A percentile compares a stretch with the other conserved stretches of the same genome.
Evolutionary conservation across 2,329 filamentous ascomycete species (phyloP).

Genomic region (Alternaria burnsii): DNA sequence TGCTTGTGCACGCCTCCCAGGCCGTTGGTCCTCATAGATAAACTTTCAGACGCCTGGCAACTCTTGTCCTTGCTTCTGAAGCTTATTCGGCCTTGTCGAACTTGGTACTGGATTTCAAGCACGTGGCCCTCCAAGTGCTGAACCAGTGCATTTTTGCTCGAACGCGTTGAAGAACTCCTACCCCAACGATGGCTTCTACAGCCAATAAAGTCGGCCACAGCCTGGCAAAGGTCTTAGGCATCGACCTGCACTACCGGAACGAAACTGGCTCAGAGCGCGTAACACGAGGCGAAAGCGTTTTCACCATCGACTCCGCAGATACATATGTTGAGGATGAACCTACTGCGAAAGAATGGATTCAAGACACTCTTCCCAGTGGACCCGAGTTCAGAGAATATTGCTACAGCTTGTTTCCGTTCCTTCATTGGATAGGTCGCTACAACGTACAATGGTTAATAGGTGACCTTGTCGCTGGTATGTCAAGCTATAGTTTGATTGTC

Average conservation of each 20-base stretch:
- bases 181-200: conserved; percentile 37
- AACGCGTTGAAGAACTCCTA: background rate
- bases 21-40: conserved; percentile 33
- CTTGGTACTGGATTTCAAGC: conserved; percentile 15
- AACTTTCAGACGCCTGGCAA: conserved; percentile 36
- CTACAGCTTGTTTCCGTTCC: conserved; percentile 82
- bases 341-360: conserved; percentile 75
- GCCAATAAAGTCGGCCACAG: conserved; percentile 71
- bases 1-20: conserved; percentile 18
- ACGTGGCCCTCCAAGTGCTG: conserved; percentile 23
- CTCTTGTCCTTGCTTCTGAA: conserved; percentile 31
- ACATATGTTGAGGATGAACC: conserved; percentile 85
- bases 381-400: conserved; percentile 68
- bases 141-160: conserved; percentile 12
- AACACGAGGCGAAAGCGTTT: conserved; percentile 79
- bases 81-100: conserved; percentile 39
- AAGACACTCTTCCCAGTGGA: conserved; percentile 67
- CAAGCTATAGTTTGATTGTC: background rate
- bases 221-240: conserved; percentile 81
- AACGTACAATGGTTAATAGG: conserved; percentile 89
- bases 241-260: conserved; percentile 78
- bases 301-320: conserved; percentile 76
- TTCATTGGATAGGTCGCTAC: conserved; percentile 88
- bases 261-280: conserved; percentile 67
- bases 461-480: conserved; percentile 84